A percentile compares a stretch with the other conserved stretches of the same genome.
Conservation (phyloP, 306 rosid species). For the Sesbania bispinosa region DNA sequence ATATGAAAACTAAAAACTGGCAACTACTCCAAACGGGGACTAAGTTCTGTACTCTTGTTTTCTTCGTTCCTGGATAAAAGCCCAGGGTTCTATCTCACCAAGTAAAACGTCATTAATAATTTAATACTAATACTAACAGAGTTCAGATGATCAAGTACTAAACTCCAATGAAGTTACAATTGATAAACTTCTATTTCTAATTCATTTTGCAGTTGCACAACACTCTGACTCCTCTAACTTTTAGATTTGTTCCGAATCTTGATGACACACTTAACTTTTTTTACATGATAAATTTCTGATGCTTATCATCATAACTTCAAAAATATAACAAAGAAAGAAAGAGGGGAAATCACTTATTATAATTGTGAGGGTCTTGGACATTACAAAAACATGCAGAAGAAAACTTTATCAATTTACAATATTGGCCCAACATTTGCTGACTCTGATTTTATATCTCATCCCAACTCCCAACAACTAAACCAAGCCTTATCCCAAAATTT, state of each 20-base stretch:
- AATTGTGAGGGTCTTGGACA: slow-evolving; percentile 12
- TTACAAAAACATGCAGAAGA: background rate
- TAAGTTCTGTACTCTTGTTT: background rate
- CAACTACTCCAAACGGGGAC: too few relatives aligned
- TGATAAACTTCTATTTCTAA: background rate
- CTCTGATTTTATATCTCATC: background rate
- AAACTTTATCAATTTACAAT: background rate
- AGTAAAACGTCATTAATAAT: background rate
- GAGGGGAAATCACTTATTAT: background rate
- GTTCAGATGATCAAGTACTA: background rate
- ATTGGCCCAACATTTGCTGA: background rate
- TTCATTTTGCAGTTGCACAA: background rate
- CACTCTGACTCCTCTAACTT: background rate
- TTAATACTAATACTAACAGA: background rate
- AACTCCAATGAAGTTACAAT: background rate
- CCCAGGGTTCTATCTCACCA: background rate
- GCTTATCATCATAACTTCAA: background rate
- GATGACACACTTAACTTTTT: background rate
- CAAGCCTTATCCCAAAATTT: background rate
- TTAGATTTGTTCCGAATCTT: background rate
- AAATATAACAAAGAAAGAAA: too few relatives aligned
- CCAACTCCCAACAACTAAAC: background rate
- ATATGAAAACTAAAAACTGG: too few relatives aligned
- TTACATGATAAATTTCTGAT: background rate
- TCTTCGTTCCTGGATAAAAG: background rate